Evolutionary conservation across 768 basidiomycete species (phyloP), one percentile per base, ranked within the genome.

Genomic region (Kwoniella newhampshirensis): DNA sequence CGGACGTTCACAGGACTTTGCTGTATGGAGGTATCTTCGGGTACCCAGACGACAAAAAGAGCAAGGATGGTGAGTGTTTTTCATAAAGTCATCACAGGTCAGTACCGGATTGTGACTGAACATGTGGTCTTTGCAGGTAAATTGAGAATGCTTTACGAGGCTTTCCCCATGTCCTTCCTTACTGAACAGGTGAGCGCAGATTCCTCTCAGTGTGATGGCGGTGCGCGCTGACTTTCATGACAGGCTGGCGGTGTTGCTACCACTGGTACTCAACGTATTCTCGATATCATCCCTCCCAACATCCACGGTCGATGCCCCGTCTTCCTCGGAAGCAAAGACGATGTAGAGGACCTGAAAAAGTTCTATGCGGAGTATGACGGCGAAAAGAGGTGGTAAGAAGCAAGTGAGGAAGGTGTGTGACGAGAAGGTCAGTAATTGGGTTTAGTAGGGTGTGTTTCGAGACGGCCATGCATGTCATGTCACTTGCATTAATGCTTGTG

Each of bases 21-120:
- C 81, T 99, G 3, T 99, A 99, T 72, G 96, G 96, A 21, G 96
- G 96, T 40, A 98, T 99, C 70, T 99, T 99, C 69, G 94, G 92
- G 8, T 99, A 99, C 77, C 96, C 96, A 7, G 86, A 86, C 71
- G 96, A 99, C 79, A 96, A 90, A 83, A 98, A 98, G 83, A 89
- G 85, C 79, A 96, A 94, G 82, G 86, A 79, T 53, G 70, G 68
- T 71, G 61, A 55, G 67, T 65, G 7, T 4, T 42, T 21, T 37
- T 4, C 30, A 32, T 51, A 45, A 28, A 8, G n/a, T 57, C 8
- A 11, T 18, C 25, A 13, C 27, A 18, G n/a, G 12, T 40, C 18
- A 37, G 23, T 9, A 2, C 44, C 26, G 39, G 28, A 9, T 39
- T 36, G 30, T 51, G 35, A 9, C 23, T 27, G n/a, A 18, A 43